Percentiles rank a stretch among this genome's conserved stretches.
Conservation (phyloP, 345 rosid species). For the Pugionium dolabratum region DNA sequence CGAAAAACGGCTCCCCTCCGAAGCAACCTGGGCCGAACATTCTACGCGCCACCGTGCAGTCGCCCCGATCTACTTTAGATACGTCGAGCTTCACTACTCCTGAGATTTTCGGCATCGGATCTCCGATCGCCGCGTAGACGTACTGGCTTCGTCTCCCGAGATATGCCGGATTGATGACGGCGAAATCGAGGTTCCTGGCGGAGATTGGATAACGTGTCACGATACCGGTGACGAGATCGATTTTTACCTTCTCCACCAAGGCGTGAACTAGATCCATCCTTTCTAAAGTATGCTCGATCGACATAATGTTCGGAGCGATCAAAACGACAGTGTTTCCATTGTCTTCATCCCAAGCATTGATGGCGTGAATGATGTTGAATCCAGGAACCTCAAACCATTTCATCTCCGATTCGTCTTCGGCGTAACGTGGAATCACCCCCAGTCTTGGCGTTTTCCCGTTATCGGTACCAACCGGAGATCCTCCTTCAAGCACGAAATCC, state of each 20-base stretch:
- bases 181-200: conserved; percentile 41
- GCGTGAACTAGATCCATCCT: conserved; percentile 44
- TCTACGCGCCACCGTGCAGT: conserved; percentile 41
- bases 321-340: conserved; percentile 33
- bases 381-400: conserved; percentile 47
- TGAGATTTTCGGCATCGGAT: conserved; percentile 45
- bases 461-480: conserved; percentile 43
- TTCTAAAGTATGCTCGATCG: conserved; percentile 42
- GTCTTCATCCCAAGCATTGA: conserved; percentile 48
- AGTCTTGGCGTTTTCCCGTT: conserved; percentile 38
- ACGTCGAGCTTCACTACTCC: conserved; percentile 43
- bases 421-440: conserved; percentile 43
- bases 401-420: conserved; percentile 44
- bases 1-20: conserved; percentile 46
- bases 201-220: conserved; percentile 45
- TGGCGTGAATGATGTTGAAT: conserved; percentile 42
- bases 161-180: conserved; percentile 40
- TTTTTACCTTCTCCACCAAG: conserved; percentile 38
- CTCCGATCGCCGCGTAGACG: conserved; percentile 43
- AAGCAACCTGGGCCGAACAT: conserved; percentile 42
- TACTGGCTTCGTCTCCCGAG: conserved; percentile 25
- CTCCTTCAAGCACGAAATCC: conserved; percentile 37
- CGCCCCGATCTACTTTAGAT: conserved; percentile 19
- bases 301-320: conserved; percentile 43
- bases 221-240: conserved; percentile 40